These are phyloP conservation scores for Dendrobium officinale DNA, from an alignment of 106 monocot genomes.

Conservation along the genomic window DNA sequence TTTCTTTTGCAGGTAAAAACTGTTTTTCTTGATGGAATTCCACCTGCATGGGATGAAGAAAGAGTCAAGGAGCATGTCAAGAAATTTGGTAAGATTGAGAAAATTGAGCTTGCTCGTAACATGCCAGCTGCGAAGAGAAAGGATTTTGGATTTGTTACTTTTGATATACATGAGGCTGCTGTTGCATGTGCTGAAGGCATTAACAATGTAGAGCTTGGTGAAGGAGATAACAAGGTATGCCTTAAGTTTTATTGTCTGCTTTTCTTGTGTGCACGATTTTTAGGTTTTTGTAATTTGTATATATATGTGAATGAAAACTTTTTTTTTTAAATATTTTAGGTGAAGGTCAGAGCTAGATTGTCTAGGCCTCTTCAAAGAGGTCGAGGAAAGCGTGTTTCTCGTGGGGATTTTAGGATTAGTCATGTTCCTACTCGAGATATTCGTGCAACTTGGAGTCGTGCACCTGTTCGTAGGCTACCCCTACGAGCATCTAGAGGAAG, in stretches of 20 bases:
- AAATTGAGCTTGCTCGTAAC: conserved; percentile 88
- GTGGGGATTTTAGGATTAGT: conserved; percentile 48
- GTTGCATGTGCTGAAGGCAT: conserved; percentile 78
- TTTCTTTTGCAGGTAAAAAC: conserved; percentile 66
- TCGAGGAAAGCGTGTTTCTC: conserved; percentile 41
- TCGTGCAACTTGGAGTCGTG: conserved; percentile 34
- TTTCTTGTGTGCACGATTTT: background rate
- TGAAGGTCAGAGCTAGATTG: conserved; percentile 80
- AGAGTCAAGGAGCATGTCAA: conserved; percentile 62
- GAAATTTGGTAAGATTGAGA: conserved; percentile 83
- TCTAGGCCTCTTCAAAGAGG: conserved; percentile 77
- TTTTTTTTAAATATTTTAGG: conserved; percentile 22
- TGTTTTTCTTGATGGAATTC: conserved; percentile 84
- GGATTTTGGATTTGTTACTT: conserved; percentile 97
- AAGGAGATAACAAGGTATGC: conserved; percentile 81
- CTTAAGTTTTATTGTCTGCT: background rate
- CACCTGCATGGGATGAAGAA: conserved; percentile 92
- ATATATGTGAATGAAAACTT: background rate
- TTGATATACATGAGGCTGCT: conserved; percentile 85
- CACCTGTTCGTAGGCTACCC: conserved; percentile 35
- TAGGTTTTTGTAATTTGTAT: background rate
- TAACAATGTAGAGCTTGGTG: conserved; percentile 77
- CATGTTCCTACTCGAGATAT: conserved; percentile 18
- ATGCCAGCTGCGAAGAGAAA: conserved; percentile 93
- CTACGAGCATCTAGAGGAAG: conserved; percentile 11